Conservation (phyloP, 768 basidiomycete genomes). For the Auriscalpium vulgare region DNA sequence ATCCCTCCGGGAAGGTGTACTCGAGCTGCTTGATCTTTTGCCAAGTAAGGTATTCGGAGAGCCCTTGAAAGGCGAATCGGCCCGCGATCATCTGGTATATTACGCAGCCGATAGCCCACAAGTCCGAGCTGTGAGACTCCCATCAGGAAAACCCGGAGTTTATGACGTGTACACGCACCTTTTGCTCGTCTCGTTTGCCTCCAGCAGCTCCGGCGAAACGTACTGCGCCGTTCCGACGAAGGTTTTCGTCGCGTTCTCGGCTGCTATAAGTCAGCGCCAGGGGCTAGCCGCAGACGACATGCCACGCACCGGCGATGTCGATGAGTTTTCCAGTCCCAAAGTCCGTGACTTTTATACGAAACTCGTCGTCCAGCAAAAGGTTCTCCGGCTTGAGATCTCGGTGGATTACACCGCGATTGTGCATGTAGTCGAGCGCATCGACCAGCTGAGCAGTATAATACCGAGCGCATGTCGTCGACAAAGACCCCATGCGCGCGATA, state of each 20-base stretch:
- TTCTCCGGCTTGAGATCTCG: constrained; percentile 87
- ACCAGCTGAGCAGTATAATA: constrained; percentile 89
- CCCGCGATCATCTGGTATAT: constrained; percentile 91
- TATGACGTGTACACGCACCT: constrained; percentile 39
- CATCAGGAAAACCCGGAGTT: constrained; percentile 2
- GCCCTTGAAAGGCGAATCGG: constrained; percentile 83
- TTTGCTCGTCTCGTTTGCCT: constrained; percentile 63
- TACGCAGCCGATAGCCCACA: constrained; percentile 94
- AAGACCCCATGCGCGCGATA: constrained; percentile 74
- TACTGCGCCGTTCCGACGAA: constrained; percentile 92
- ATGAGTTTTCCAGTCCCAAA: constrained; percentile 88
- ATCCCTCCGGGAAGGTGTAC: constrained; percentile 80
- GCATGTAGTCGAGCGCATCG: constrained; percentile 87
- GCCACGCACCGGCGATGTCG: constrained; percentile 42
- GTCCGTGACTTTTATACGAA: constrained; percentile 91
- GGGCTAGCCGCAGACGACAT: not conserved
- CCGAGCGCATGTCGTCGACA: constrained; percentile 66
- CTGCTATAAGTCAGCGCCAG: constrained; percentile 12
- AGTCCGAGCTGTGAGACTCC: constrained; percentile 59
- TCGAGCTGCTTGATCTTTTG: constrained; percentile 87
- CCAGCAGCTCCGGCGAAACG: constrained; percentile 79
- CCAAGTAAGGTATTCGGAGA: constrained; percentile 91
- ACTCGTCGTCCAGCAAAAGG: constrained; percentile 77
- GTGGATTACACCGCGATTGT: constrained; percentile 83
- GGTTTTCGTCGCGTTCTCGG: constrained; percentile 38